These are phyloP conservation scores for Phaeophleospora eucalypticola DNA, from an alignment of 2,329 filamentous ascomycete genomes.

Conservation along the genomic window DNA sequence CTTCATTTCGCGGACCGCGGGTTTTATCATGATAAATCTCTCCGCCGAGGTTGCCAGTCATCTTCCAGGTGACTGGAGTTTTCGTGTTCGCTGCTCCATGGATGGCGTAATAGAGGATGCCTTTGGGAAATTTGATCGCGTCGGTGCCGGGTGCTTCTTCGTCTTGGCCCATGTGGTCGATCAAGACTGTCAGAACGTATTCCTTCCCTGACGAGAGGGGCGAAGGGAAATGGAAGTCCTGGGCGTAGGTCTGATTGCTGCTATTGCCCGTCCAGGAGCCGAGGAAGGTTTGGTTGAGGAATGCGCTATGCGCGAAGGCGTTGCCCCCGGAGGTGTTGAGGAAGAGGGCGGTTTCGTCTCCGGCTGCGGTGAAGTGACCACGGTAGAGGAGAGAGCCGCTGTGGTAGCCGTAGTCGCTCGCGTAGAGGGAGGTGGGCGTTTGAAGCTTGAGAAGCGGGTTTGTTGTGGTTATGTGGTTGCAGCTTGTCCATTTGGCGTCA, in stretches of 20 bases:
- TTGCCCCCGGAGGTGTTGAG: constrained; percentile 52
- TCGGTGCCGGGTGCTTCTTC: too few relatives aligned
- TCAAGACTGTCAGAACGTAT: constrained; percentile 53
- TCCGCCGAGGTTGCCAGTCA: constrained; percentile 64
- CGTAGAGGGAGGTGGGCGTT: constrained; percentile 40
- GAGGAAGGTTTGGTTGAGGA: constrained; percentile 55
- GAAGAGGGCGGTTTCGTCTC: constrained; percentile 40
- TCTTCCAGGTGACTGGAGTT: constrained; percentile 62
- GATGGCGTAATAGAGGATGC: too few relatives aligned
- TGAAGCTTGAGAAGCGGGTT: constrained; percentile 38
- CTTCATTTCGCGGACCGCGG: constrained; percentile 63
- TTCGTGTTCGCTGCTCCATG: too few relatives aligned
- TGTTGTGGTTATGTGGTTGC: constrained; percentile 35
- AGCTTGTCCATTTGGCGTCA: constrained; percentile 43
- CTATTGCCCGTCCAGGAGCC: constrained; percentile 54
- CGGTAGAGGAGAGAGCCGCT: constrained; percentile 41
- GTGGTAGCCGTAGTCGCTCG: constrained; percentile 42
- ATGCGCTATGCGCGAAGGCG: constrained; percentile 56
- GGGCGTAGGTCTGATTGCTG: constrained; percentile 35
- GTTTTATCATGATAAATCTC: constrained; percentile 57
- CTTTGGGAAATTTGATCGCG: too few relatives aligned
- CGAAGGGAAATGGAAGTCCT: constrained; percentile 50
- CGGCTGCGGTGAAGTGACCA: constrained; percentile 35
- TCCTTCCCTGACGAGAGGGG: constrained; percentile 35
- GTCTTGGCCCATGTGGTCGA: constrained; percentile 60